Evolutionary conservation across 306 rosid species (phyloP).

Genomic region (Trifolium pratense): DNA sequence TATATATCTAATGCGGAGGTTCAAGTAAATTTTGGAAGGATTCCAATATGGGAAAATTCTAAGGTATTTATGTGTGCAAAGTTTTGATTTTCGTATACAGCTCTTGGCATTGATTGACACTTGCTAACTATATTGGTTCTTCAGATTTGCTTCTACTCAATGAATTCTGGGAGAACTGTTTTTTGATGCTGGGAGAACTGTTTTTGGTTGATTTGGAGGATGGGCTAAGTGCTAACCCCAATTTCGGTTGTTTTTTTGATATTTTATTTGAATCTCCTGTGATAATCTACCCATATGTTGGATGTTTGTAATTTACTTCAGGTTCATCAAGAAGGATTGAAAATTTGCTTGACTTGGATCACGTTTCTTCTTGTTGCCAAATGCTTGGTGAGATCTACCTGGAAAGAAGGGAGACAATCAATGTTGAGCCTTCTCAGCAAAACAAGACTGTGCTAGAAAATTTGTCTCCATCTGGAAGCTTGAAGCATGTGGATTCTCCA

Average conservation of each 20-base stretch:
- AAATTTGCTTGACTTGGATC: conserved; percentile 76
- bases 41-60: conserved; percentile 82
- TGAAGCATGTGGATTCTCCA: conserved; percentile 45
- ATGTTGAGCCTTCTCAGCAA: conserved; percentile 47
- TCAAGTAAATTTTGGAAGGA: conserved; percentile 71
- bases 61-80: conserved; percentile 57
- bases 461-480: conserved; percentile 50
- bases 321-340: conserved; percentile 93
- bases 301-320: conserved; percentile 41
- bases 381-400: conserved; percentile 54
- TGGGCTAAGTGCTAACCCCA: no score
- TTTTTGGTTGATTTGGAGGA: neutral
- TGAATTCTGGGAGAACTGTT: conserved; percentile 54
- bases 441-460: conserved; percentile 45
- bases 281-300: conserved; percentile 11
- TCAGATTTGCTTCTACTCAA: conserved; percentile 66
- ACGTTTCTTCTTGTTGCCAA: conserved; percentile 56
- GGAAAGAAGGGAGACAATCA: conserved; percentile 58
- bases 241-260: neutral
- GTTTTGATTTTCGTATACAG: conserved; percentile 29
- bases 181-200: conserved; percentile 31
- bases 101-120: conserved; percentile 26
- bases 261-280: conserved; percentile 29
- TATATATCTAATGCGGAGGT: conserved; percentile 88
- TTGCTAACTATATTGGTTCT: conserved; percentile 33